Conservation (phyloP, 768 basidiomycete species). For the Lyophyllum atratum region DNA sequence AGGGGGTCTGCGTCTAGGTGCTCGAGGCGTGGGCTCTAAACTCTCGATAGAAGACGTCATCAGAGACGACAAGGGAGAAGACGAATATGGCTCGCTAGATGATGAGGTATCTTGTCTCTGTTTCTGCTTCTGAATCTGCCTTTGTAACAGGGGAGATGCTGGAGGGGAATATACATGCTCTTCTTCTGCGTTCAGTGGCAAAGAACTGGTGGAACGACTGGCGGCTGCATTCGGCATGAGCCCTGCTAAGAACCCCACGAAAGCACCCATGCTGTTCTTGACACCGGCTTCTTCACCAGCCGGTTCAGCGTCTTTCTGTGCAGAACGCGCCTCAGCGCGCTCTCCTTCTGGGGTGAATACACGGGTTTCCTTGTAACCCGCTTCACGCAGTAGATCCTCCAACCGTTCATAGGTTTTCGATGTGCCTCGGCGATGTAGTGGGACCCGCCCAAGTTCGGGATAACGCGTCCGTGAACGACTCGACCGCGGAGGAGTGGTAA, state of each 20-base stretch:
- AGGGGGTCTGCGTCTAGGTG: constrained; percentile 12
- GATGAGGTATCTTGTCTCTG: constrained; percentile 9
- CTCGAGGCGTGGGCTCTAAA: constrained; percentile 28
- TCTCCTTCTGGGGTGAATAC: constrained; percentile 87
- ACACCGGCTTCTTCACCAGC: constrained; percentile 30
- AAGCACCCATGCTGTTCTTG: constrained; percentile 55
- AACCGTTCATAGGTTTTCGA: constrained; percentile 82
- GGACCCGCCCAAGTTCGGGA: constrained; percentile 67
- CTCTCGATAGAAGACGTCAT: constrained; percentile 38
- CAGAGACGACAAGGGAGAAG: constrained; percentile 21
- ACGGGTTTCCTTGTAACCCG: constrained; percentile 91
- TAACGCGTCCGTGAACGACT: constrained; percentile 50
- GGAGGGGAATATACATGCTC: constrained; percentile 29
- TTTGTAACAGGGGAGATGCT: constrained; percentile 30
- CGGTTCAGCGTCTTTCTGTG: constrained; percentile 26
- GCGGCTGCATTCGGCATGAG: constrained; percentile 47
- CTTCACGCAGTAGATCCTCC: constrained; percentile 83
- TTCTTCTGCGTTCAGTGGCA: constrained; percentile 12
- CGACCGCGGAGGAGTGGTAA: constrained; percentile 44
- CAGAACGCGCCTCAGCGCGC: constrained; percentile 33
- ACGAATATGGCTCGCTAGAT: constrained; percentile 26
- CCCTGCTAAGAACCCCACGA: constrained; percentile 68
- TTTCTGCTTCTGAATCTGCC: constrained; percentile 17
- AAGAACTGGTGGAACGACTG: constrained; percentile 22
- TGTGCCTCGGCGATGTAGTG: constrained; percentile 75